Percentiles rank a stretch among this genome's conserved stretches.
phyloP scores from a whole-genome alignment of 306 rosid species.

The Echinosophora koreensis region DNA sequence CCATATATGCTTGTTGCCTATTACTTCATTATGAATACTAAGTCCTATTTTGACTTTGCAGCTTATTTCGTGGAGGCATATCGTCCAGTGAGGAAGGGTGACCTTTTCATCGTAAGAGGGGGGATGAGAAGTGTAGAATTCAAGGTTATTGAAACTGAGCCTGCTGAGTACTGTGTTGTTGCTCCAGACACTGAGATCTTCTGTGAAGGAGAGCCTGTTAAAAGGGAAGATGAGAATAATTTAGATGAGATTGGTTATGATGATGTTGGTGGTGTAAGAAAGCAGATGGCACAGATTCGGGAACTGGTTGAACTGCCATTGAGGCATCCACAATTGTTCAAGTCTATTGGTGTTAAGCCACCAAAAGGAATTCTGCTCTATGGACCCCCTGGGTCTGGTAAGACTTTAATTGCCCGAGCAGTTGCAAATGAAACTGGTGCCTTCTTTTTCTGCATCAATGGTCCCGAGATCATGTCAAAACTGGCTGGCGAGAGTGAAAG shows the following conservation, averaged over 20 bases:
- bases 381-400: conserved; percentile 98
- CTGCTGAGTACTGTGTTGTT: conserved; percentile 91
- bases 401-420: conserved; percentile 92
- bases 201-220: conserved; percentile 95
- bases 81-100: conserved; percentile 95
- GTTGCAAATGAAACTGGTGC: conserved; percentile 99
- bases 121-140: conserved; percentile 99
- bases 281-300: conserved; percentile 97
- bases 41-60: conserved; percentile 49
- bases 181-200: conserved; percentile 98
- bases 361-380: conserved; percentile 91
- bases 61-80: conserved; percentile 96
- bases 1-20: background rate
- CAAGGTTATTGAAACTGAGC: conserved; percentile 97
- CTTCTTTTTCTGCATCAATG: conserved; percentile 97
- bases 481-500: conserved; percentile 98
- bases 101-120: conserved; percentile 91
- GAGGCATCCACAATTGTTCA: conserved; percentile 96
- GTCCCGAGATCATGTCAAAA: conserved; percentile 96
- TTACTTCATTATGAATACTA: conserved; percentile 10
- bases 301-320: conserved; percentile 90
- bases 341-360: conserved; percentile 96
- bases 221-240: conserved; percentile 92
- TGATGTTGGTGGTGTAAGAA: conserved; percentile 96
- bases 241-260: conserved; percentile 97